Conservation (phyloP, 768 basidiomycete genomes). For the Leccinum ochraceum region DNA sequence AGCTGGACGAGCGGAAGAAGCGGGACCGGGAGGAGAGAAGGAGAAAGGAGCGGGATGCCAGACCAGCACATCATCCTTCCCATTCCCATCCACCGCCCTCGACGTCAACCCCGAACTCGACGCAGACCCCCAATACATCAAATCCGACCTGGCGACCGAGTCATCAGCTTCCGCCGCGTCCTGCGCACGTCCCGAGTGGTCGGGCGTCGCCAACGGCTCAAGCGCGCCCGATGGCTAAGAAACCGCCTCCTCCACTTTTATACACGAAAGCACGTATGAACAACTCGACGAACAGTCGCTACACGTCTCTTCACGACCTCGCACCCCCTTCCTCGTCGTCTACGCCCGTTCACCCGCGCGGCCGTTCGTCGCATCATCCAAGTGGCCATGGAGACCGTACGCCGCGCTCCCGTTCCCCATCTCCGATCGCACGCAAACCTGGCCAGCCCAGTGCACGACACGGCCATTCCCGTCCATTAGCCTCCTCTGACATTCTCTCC, state of each 20-base stretch:
- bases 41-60: conserved; percentile 38
- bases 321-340: conserved; percentile 36
- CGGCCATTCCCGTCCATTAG: conserved; percentile 21
- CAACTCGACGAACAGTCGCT: conserved; percentile 26
- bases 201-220: conserved; percentile 30
- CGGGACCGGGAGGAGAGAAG: conserved; percentile 50
- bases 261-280: conserved; percentile 31
- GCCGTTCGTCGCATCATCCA: conserved; percentile 27
- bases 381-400: conserved; percentile 20
- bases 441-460: conserved; percentile 32
- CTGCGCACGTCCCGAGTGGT: conserved; percentile 26
- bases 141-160: conserved; percentile 25
- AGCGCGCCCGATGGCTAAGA: conserved; percentile 32
- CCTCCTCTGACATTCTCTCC: conserved; percentile 30
- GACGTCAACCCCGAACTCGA: conserved; percentile 30
- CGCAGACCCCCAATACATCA: conserved; percentile 25
- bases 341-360: conserved; percentile 33
- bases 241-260: conserved; percentile 20
- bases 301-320: conserved; percentile 22
- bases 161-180: conserved; percentile 33
- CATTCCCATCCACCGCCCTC: conserved; percentile 16
- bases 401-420: conserved; percentile 39
- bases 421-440: conserved; percentile 43
- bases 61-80: conserved; percentile 17
- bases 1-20: conserved; percentile 53